These are phyloP conservation scores for Aspergillus fumigatiaffinis DNA, from an alignment of 2,329 filamentous ascomycete species.

Conservation along the genomic window DNA sequence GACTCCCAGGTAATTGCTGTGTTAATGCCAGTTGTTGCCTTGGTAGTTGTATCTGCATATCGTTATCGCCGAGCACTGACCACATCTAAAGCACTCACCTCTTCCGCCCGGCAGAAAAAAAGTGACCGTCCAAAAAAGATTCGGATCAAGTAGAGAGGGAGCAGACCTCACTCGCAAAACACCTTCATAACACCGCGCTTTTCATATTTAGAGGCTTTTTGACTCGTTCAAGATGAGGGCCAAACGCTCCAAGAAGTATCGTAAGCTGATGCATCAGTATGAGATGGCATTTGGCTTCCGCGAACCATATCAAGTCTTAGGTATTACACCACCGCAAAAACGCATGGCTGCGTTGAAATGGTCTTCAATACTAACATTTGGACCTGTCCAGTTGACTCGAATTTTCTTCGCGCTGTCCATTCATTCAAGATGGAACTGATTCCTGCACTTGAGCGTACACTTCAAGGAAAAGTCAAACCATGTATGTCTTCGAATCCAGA, in stretches of 20 bases:
- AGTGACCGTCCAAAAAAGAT: constrained; percentile 25
- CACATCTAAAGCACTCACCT: constrained; percentile 15
- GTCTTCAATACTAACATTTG: constrained; percentile 1
- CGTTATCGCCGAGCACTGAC: constrained; percentile 19
- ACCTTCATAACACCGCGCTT: constrained; percentile 4
- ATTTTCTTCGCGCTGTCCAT: constrained; percentile 76
- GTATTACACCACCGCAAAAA: constrained; percentile 35
- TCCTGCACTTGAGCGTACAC: constrained; percentile 70
- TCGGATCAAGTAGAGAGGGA: constrained; percentile 12
- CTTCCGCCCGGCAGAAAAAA: constrained; percentile 34
- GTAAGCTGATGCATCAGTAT: constrained; percentile 93
- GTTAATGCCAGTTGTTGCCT: not conserved
- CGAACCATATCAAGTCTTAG: constrained; percentile 86
- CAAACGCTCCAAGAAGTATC: constrained; percentile 69
- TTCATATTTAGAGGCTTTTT: constrained; percentile 5
- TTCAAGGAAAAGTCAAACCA: constrained; percentile 81
- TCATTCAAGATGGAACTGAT: constrained; percentile 88
- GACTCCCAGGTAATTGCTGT: not conserved
- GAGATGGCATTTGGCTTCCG: constrained; percentile 83
- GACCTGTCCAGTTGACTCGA: constrained; percentile 64
- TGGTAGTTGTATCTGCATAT: not conserved
- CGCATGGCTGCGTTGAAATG: constrained; percentile 18
- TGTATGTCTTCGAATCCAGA: constrained; percentile 48
- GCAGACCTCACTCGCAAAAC: constrained; percentile 6
- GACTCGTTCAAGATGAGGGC: constrained; percentile 56